Percentiles rank a stretch among this genome's conserved stretches.
phyloP scores from a whole-genome alignment of 2,329 filamentous ascomycete genomes.

The Aspergillus oerlinghausenensis region DNA sequence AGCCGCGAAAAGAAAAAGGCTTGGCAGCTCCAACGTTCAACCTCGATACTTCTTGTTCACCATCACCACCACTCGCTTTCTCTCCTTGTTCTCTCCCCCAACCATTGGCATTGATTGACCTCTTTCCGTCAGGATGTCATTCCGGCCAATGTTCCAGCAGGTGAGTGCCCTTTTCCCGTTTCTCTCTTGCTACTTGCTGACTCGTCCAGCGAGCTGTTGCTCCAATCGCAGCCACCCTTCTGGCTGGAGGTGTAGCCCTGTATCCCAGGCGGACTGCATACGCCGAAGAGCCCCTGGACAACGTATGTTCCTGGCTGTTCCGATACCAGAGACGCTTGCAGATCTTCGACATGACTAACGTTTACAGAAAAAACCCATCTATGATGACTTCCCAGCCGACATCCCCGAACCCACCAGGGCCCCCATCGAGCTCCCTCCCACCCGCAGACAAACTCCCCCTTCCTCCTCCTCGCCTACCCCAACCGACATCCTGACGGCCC shows the following conservation, averaged over 20 bases:
- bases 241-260: constrained; percentile 37
- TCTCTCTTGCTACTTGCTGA: constrained; percentile 18
- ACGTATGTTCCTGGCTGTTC: constrained; percentile 21
- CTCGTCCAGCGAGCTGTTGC: constrained; percentile 34
- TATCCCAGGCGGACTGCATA: constrained; percentile 39
- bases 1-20: constrained; percentile 21
- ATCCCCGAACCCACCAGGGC: constrained; percentile 20
- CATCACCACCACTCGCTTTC: constrained; percentile 13
- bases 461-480: constrained; percentile 59
- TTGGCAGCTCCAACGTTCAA: constrained; percentile 17
- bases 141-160: constrained; percentile 39
- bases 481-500: constrained; percentile 79
- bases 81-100: neutral
- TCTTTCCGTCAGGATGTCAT: constrained; percentile 32
- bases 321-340: constrained; percentile 3
- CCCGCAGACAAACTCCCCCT: constrained; percentile 12
- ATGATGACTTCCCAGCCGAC: constrained; percentile 37
- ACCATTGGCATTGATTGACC: constrained; percentile 22
- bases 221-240: constrained; percentile 37
- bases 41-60: constrained; percentile 16
- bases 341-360: neutral
- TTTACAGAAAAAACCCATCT: constrained; percentile 41
- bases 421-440: constrained; percentile 3
- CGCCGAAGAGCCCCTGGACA: constrained; percentile 39
- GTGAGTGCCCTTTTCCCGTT: constrained; percentile 20